Evolutionary conservation across 2,329 filamentous ascomycete genomes (phyloP), one percentile per base, ranked within the genome.

Genomic region (Colletotrichum sublineola): DNA sequence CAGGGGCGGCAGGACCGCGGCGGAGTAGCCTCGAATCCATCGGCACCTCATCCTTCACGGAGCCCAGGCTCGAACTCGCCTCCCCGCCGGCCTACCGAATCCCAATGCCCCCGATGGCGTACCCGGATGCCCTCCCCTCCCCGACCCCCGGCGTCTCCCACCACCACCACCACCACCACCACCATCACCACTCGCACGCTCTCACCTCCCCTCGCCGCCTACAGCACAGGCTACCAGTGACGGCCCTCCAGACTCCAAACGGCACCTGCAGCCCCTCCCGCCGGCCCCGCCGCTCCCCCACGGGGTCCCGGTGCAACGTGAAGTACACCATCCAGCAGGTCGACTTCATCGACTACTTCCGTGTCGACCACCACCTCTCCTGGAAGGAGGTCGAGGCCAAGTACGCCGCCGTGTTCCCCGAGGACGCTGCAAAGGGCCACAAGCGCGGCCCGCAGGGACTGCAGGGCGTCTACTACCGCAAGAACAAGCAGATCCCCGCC

Each of bases 281-380:
- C 44, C 58, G 68, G 42, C 64, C 72, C 11, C 68, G 74, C 56
- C 67, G 71, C 29, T 71, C 71, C 24, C 67, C 71, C 42, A 73
- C 71, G 15, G 71, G 74, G 18, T 73, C 68, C 50, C 74, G 74
- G 18, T 75, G 74, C 68, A 75, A 75, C 58, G 72, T 75, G 3
- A 75, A 75, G 65, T 75, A 75, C 72, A 75, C 74, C 33, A 75
- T 74, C 48, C 72, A 75, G 58, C 74, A 75, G 68, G 73, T 74
- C 58, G 74, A 75, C 68, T 75, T 75, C 29, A 74, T 75, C 52
- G 72, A 74, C 50, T 75, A 75, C 68, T 75, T 74, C 57, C 68
- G 72, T 42, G 73, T 74, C 33, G 72, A 75, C 65, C 68, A 74
- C 42, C 68, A 74, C 55, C 73, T 74, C 18, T 71, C 74, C 15